A percentile compares a stretch with the other conserved stretches of the same genome.
Conservation (phyloP, 306 rosid genomes). For the Parietaria judaica region DNA sequence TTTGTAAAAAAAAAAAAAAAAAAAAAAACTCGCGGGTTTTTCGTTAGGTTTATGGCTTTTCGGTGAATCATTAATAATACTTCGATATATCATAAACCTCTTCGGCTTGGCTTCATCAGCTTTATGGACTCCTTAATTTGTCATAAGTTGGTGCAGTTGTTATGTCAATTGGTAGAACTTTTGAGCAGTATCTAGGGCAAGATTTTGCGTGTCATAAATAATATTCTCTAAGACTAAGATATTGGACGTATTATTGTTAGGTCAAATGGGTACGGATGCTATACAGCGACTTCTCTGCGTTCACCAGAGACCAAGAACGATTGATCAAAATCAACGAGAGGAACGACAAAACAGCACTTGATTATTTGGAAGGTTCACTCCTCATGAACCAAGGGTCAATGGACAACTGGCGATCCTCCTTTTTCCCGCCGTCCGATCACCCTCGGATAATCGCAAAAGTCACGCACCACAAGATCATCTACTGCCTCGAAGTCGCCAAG, state of each 20-base stretch:
- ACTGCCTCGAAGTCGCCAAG: conserved; percentile 69
- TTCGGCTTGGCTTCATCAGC: too few relatives aligned
- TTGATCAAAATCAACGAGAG: conserved; percentile 34
- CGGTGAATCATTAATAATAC: too few relatives aligned
- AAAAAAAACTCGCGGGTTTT: too few relatives aligned
- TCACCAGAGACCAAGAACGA: conserved; percentile 28
- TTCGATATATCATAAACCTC: too few relatives aligned
- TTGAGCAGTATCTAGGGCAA: too few relatives aligned
- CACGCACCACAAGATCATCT: conserved; percentile 39
- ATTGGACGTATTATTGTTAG: conserved; percentile 16
- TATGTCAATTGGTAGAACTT: not conserved
- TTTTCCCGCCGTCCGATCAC: conserved; percentile 70
- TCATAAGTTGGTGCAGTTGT: too few relatives aligned
- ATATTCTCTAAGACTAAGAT: too few relatives aligned
- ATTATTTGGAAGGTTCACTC: conserved; percentile 71
- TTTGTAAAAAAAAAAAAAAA: too few relatives aligned
- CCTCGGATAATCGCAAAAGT: conserved; percentile 46
- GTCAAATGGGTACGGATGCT: conserved; percentile 75
- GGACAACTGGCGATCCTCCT: conserved; percentile 89
- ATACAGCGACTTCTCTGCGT: conserved; percentile 50
- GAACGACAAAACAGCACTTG: conserved; percentile 34
- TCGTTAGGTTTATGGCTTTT: too few relatives aligned
- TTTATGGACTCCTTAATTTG: too few relatives aligned
- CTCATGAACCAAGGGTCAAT: conserved; percentile 64
- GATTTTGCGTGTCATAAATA: too few relatives aligned